Conservation (phyloP, 192 early-diverging fungal species). For the Tieghemiomyces parasiticus region DNA sequence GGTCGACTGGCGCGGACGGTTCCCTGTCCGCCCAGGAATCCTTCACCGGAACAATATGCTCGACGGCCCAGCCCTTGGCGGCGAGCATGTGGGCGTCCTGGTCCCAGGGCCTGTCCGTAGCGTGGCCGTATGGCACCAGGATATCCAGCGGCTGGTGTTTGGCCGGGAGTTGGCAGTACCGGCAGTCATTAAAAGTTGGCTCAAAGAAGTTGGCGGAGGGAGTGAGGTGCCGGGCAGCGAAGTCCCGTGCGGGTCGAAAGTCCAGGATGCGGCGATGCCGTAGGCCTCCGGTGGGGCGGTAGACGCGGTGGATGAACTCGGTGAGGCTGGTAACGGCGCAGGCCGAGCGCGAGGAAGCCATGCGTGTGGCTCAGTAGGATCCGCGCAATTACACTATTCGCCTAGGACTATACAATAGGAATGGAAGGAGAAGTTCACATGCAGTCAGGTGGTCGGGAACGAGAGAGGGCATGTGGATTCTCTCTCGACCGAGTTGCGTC, state of each 20-base stretch:
- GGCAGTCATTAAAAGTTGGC: not conserved
- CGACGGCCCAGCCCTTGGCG: not conserved
- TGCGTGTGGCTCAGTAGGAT: too few species aligned
- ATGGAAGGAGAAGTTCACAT: too few species aligned
- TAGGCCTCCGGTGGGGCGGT: too few species aligned
- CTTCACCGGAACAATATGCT: not conserved
- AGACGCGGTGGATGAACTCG: too few species aligned
- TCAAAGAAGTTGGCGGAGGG: slow-evolving; percentile 1
- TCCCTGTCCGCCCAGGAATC: not conserved
- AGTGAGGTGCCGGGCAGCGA: not conserved
- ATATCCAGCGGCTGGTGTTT: not conserved
- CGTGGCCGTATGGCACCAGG: not conserved
- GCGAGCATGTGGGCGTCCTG: not conserved
- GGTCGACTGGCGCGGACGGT: not conserved
- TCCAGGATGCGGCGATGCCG: too few species aligned
- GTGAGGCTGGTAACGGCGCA: too few species aligned
- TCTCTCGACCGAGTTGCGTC: too few species aligned
- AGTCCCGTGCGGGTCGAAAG: not conserved
- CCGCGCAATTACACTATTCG: too few species aligned
- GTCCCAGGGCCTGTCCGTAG: not conserved
- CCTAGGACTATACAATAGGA: too few species aligned
- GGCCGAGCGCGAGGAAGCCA: too few species aligned
- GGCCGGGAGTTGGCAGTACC: not conserved
- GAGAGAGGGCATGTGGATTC: too few species aligned
- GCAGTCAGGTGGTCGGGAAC: too few species aligned